Evolutionary conservation across 441 rosid genomes (phyloP).

Genomic region (Flueggea neowawraea): DNA sequence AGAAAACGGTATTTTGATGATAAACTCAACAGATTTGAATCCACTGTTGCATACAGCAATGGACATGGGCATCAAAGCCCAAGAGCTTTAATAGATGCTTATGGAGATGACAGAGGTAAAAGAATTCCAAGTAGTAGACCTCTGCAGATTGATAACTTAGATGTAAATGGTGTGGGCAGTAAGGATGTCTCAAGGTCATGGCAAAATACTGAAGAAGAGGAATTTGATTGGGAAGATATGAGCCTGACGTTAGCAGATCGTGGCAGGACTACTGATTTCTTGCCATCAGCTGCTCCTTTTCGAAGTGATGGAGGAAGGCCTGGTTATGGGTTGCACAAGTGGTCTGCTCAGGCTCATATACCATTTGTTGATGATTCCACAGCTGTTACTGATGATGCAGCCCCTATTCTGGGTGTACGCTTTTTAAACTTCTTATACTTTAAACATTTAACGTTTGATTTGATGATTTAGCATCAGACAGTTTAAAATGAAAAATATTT

Average conservation of each 20-base stretch:
- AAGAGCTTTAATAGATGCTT: slow-evolving; percentile 93
- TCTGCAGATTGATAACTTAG: slow-evolving; percentile 35
- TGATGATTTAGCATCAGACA: background rate
- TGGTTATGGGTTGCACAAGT: slow-evolving; percentile 39
- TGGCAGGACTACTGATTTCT: slow-evolving; percentile 44
- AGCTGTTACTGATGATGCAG: slow-evolving; percentile 29
- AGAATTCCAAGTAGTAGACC: slow-evolving; percentile 39
- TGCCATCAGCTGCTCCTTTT: slow-evolving; percentile 48
- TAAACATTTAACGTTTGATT: background rate
- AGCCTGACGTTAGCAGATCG: slow-evolving; percentile 72
- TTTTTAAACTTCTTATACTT: slow-evolving; percentile 9
- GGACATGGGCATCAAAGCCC: slow-evolving; percentile 66
- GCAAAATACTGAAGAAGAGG: slow-evolving; percentile 99
- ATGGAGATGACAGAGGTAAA: slow-evolving; percentile 77
- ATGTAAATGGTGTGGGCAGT: slow-evolving; percentile 50
- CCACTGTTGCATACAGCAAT: slow-evolving; percentile 36
- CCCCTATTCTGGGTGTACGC: slow-evolving; percentile 37
- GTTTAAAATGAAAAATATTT: no score
- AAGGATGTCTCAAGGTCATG: slow-evolving; percentile 60
- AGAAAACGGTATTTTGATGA: slow-evolving; percentile 48
- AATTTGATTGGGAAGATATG: slow-evolving; percentile 99
- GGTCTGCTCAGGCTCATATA: slow-evolving; percentile 34
- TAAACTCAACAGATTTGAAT: slow-evolving; percentile 28
- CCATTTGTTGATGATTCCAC: slow-evolving; percentile 38
- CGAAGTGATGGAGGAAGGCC: slow-evolving; percentile 44